Percentiles rank a stretch among this genome's conserved stretches.
phyloP scores from a whole-genome alignment of 2,329 filamentous ascomycete species.

The Trichoderma afroharzianum region DNA sequence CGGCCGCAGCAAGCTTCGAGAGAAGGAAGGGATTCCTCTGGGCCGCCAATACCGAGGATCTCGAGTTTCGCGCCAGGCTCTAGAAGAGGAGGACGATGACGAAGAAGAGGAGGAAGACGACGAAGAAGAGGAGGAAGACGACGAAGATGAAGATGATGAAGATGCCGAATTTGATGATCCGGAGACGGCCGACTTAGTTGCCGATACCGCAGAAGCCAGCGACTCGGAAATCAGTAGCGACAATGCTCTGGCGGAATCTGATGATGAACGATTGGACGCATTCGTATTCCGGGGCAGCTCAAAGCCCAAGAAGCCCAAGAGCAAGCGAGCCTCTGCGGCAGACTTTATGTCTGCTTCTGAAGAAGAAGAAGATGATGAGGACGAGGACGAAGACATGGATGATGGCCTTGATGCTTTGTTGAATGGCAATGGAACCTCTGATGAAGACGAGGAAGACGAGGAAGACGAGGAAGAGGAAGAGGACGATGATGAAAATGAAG shows the following conservation, averaged over 20 bases:
- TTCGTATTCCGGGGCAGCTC: constrained; percentile 63
- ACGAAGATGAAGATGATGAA: constrained; percentile 42
- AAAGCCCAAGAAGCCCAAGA: constrained; percentile 40
- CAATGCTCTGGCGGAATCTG: constrained; percentile 74
- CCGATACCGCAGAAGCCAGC: constrained; percentile 46
- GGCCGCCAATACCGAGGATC: constrained; percentile 79
- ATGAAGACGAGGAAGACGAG: constrained; percentile 33
- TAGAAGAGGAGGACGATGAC: constrained; percentile 56
- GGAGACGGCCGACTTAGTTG: constrained; percentile 51
- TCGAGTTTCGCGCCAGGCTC: constrained; percentile 65
- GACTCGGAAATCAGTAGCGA: constrained; percentile 64
- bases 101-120: too few relatives aligned
- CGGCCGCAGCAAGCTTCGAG: constrained; percentile 79
- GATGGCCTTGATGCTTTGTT: constrained; percentile 36
- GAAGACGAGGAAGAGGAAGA: constrained; percentile 37
- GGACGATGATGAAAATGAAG: constrained; percentile 35
- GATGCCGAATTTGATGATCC: constrained; percentile 54
- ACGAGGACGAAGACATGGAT: constrained; percentile 37
- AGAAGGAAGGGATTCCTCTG: constrained; percentile 63
- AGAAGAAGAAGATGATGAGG: constrained; percentile 38
- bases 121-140: constrained; percentile 48
- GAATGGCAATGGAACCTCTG: constrained; percentile 31
- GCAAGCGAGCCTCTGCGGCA: constrained; percentile 47
- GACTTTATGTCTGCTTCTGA: constrained; percentile 55
- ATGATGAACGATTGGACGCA: constrained; percentile 75